phyloP scores from a whole-genome alignment of 371 early-diverging fungal genomes.

The Parasitella parasitica region DNA sequence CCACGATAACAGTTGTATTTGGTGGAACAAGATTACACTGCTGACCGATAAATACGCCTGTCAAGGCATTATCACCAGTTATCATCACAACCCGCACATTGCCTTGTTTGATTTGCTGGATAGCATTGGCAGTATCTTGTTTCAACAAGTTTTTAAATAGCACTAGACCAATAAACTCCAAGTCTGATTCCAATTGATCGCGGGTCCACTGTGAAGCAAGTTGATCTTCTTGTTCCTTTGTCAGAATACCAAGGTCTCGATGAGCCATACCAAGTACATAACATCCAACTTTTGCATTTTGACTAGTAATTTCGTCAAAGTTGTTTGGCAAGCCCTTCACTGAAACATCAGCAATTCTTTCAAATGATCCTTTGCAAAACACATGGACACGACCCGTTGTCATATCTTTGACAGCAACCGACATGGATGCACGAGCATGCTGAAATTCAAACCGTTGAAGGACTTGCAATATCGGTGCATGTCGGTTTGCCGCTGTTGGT shows the following conservation, averaged over 20 bases:
- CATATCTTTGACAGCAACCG: conserved; percentile 61
- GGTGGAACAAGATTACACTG: conserved; percentile 32
- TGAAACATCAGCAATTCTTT: conserved; percentile 55
- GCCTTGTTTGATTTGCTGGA: conserved; percentile 71
- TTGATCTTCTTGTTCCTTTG: conserved; percentile 29
- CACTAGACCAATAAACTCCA: conserved; percentile 64
- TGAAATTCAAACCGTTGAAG: conserved; percentile 82
- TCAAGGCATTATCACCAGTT: conserved; percentile 89
- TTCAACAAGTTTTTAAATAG: conserved; percentile 86
- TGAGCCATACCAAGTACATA: conserved; percentile 78
- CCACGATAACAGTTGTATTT: conserved; percentile 54
- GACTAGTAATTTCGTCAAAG: conserved; percentile 47
- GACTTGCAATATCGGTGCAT: conserved; percentile 21
- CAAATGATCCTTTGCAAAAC: conserved; percentile 81
- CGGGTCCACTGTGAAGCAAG: conserved; percentile 35
- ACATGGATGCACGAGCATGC: conserved; percentile 78
- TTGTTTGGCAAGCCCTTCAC: conserved; percentile 50
- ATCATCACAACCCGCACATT: conserved; percentile 84
- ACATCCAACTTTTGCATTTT: conserved; percentile 69
- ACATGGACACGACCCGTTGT: conserved; percentile 49
- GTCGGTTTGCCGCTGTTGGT: not conserved
- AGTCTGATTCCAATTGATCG: conserved; percentile 62
- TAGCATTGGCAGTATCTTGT: conserved; percentile 64
- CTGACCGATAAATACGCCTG: conserved; percentile 72
- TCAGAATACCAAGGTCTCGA: conserved; percentile 44